These are phyloP conservation scores for Trichoderma virens DNA, from an alignment of 495 filamentous ascomycete species.

Conservation along the genomic window DNA sequence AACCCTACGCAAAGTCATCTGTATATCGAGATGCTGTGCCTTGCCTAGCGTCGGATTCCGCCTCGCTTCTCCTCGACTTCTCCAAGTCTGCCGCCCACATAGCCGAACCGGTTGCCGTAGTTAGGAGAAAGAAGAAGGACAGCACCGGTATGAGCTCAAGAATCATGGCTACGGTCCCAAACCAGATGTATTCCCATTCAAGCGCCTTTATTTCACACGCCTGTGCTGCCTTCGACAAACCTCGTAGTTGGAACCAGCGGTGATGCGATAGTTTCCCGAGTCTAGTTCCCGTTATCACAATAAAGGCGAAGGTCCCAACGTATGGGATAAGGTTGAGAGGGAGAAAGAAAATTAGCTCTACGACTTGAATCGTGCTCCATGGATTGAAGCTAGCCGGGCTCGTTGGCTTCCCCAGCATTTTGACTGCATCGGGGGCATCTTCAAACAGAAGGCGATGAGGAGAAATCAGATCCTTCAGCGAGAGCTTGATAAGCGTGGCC, in stretches of 20 bases:
- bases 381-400: conserved; percentile 58
- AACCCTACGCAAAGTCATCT: not conserved
- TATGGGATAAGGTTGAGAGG: conserved; percentile 87
- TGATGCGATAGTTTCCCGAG: conserved; percentile 52
- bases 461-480: conserved; percentile 50
- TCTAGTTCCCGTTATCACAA: conserved; percentile 58
- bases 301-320: conserved; percentile 71
- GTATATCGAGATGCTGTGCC: not conserved
- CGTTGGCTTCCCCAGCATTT: conserved; percentile 67
- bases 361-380: conserved; percentile 67
- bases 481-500: conserved; percentile 44
- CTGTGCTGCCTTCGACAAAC: conserved; percentile 52
- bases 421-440: conserved; percentile 51
- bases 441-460: conserved; percentile 63
- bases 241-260: conserved; percentile 76
- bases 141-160: conserved; percentile 71
- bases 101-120: conserved; percentile 68
- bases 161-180: conserved; percentile 47
- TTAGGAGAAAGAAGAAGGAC: conserved; percentile 84
- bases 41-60: not conserved
- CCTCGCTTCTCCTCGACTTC: conserved; percentile 17
- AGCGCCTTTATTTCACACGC: conserved; percentile 57
- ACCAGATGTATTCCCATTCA: conserved; percentile 60
- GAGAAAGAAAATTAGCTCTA: conserved; percentile 68
- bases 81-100: conserved; percentile 68